Evolutionary conservation across 352 stramenopile genomes (phyloP), one percentile per base, ranked within the genome.

Genomic region (Pythium phragmitis): DNA sequence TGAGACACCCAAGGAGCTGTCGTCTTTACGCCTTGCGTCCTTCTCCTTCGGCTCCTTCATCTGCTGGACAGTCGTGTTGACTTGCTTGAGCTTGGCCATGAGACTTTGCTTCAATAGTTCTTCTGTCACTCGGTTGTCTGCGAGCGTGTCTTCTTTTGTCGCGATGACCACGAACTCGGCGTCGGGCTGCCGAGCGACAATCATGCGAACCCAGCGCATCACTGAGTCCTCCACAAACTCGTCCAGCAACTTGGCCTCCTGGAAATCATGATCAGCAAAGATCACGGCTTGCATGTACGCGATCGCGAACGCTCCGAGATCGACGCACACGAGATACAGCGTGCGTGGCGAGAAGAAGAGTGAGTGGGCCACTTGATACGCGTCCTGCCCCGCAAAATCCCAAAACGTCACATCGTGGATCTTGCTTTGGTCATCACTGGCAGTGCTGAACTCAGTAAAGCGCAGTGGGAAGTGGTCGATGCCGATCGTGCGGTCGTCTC

Each of bases 401-500:
- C 63, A 70, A 5, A 70, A 52, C 41, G 49, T 57, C 23, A 70
- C 49, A 19, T 60, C 48, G 42, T 69, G 33, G 33, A 37, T 9
- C 33, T 59, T 26, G 12, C n/a, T 3, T 11, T 21, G 50, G 1
- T 37, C 19, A 11, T 34, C 36, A 9, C 3, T 21, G 21, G 21
- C 8, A n/a, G 16, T 26, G 1, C 11, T n/a, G 9, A 7, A 4
- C 34, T 8, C 2, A 16, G 21, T 11, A 4, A n/a, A 23, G 43
- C 17, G 47, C 26, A 12, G 2, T 54, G n/a, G 30, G 17, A 77
- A 77, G 8, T 62, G 21, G 41, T 78, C 68, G 7, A 78, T 69
- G 7, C 68, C 71, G 41, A 78, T 69, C 7, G 71, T 78, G 0
- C 64, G 68, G 14, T 59, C n/a, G 42, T 73, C 55, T 11, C 48